Evolutionary conservation across 108 stramenopile species (phyloP).

Genomic region (Cyclotella kingstonii): DNA sequence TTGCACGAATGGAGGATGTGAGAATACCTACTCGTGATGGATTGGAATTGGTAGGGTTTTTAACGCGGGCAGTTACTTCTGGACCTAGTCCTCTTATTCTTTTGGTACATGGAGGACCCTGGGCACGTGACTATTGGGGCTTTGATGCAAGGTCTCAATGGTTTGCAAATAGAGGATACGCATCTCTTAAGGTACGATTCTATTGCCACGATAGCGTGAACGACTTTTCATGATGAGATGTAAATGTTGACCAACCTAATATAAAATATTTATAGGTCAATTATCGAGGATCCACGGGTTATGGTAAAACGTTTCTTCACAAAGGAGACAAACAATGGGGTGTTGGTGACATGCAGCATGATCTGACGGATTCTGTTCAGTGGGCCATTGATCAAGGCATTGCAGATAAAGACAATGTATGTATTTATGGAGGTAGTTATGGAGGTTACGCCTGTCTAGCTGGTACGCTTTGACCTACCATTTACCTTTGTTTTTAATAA

Average conservation of each 20-base stretch:
- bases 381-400: conserved; percentile 61
- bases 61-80: conserved; percentile 42
- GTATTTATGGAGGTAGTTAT: conserved; percentile 62
- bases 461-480: no score
- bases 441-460: conserved; percentile 68
- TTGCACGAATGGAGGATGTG: conserved; percentile 61
- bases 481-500: no score
- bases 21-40: conserved; percentile 54
- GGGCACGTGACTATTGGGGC: conserved; percentile 60
- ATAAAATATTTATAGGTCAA: conserved; percentile 25
- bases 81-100: conserved; percentile 51
- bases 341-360: conserved; percentile 66
- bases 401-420: conserved; percentile 55
- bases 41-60: conserved; percentile 51
- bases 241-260: not conserved
- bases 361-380: conserved; percentile 56
- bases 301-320: conserved; percentile 59
- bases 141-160: conserved; percentile 51
- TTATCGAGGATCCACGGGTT: conserved; percentile 61
- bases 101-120: conserved; percentile 64
- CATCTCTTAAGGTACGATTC: conserved; percentile 40
- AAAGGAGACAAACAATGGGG: conserved; percentile 68
- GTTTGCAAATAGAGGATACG: conserved; percentile 66
- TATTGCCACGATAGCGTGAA: not conserved
- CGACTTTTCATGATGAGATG: not conserved